A percentile compares a stretch with the other conserved stretches of the same genome.
Evolutionary conservation across 2,329 filamentous ascomycete species (phyloP).

Genomic region (Biscogniauxia sp.): DNA sequence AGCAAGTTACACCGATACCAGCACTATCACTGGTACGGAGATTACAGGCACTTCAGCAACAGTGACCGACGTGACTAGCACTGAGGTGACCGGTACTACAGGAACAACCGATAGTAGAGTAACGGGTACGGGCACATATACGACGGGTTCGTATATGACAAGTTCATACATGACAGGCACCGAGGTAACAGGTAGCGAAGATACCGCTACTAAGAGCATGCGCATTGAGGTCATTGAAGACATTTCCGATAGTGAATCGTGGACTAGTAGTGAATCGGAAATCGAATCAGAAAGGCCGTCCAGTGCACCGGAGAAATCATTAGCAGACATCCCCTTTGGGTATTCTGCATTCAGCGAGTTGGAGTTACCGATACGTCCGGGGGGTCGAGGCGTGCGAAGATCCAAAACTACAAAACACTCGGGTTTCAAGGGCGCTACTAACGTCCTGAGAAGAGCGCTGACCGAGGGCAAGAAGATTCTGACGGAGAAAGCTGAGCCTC

Average conservation of each 20-base stretch:
- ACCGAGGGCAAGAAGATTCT: conserved; percentile 65
- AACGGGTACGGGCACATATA: conserved; percentile 10
- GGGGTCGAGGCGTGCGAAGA: conserved; percentile 40
- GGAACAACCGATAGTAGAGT: background rate
- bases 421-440: conserved; percentile 60
- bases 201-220: conserved; percentile 14
- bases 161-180: conserved; percentile 13
- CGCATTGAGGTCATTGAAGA: conserved; percentile 26
- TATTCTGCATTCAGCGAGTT: conserved; percentile 66
- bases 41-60: background rate
- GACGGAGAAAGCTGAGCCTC: conserved; percentile 56
- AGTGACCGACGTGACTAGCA: conserved; percentile 11
- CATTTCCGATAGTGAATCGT: conserved; percentile 32
- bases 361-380: conserved; percentile 53
- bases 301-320: conserved; percentile 47
- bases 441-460: conserved; percentile 63
- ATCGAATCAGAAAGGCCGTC: conserved; percentile 36
- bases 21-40: conserved; percentile 19
- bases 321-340: conserved; percentile 62
- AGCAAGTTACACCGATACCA: conserved; percentile 22
- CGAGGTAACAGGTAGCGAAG: conserved; percentile 1
- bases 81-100: conserved; percentile 29
- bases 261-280: conserved; percentile 33
- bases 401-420: conserved; percentile 51
- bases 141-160: background rate